phyloP scores from a whole-genome alignment of 192 early-diverging fungal species.

The Pilobolus umbonatus region DNA sequence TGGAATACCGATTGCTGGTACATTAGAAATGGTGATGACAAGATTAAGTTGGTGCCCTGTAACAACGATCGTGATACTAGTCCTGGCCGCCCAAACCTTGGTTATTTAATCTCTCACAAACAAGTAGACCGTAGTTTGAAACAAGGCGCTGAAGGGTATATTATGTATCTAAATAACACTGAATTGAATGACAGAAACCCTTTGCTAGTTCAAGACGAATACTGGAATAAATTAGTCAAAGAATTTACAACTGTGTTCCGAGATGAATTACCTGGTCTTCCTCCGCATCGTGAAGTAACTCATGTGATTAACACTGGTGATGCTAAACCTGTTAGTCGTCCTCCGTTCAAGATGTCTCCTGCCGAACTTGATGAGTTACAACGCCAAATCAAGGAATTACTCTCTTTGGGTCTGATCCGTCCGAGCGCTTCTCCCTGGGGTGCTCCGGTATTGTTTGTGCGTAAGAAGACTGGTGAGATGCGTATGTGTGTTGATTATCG shows the following conservation, averaged over 20 bases:
- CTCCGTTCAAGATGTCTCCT: slow-evolving; percentile 7
- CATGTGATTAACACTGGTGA: slow-evolving; percentile 7
- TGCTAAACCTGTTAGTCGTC: not conserved
- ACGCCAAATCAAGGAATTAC: too few species aligned
- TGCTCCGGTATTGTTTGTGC: slow-evolving; percentile 35
- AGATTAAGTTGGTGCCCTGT: too few species aligned
- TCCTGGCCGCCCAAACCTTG: too few species aligned
- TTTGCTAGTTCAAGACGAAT: too few species aligned
- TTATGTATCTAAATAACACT: not conserved
- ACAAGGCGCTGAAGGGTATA: not conserved
- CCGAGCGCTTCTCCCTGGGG: slow-evolving; percentile 33
- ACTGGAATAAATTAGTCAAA: not conserved
- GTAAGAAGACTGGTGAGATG: too few species aligned
- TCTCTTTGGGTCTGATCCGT: slow-evolving; percentile 24
- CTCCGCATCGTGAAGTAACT: not conserved
- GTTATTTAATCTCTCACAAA: not conserved
- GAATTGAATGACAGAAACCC: too few species aligned
- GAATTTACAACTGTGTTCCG: not conserved
- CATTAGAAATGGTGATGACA: not conserved
- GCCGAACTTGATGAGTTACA: too few species aligned
- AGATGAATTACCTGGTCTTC: not conserved
- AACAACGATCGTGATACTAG: too few species aligned
- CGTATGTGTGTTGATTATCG: slow-evolving; percentile 41
- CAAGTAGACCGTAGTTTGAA: not conserved
- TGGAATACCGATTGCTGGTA: not conserved